A percentile compares a stretch with the other conserved stretches of the same genome.
phyloP scores from a whole-genome alignment of 495 filamentous ascomycete genomes.

The Corynascus novoguineensis region DNA sequence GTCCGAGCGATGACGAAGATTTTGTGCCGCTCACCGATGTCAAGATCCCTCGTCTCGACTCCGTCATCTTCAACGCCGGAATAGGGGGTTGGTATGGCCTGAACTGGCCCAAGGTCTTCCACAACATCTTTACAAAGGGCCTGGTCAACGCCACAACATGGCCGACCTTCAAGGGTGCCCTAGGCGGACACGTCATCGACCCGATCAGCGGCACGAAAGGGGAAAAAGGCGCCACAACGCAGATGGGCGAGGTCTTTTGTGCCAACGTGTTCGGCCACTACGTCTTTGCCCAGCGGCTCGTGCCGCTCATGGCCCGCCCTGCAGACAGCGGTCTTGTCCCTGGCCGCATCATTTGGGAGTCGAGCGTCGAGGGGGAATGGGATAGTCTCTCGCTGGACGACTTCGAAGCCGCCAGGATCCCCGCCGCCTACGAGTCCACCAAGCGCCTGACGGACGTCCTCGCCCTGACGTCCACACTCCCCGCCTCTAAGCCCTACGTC shows the following conservation, averaged over 20 bases:
- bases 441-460: slow-evolving; percentile 85
- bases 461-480: slow-evolving; percentile 65
- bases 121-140: slow-evolving; percentile 55
- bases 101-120: slow-evolving; percentile 60
- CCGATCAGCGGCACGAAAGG: slow-evolving; percentile 27
- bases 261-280: slow-evolving; percentile 96
- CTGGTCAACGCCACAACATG: slow-evolving; percentile 65
- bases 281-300: slow-evolving; percentile 72
- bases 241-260: slow-evolving; percentile 73
- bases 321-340: slow-evolving; percentile 30
- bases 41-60: slow-evolving; percentile 66
- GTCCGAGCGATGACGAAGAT: slow-evolving; percentile 29
- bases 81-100: slow-evolving; percentile 81
- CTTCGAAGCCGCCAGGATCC: slow-evolving; percentile 63
- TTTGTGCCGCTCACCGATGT: slow-evolving; percentile 40
- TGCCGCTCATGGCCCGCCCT: slow-evolving; percentile 59
- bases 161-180: slow-evolving; percentile 67
- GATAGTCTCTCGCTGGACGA: slow-evolving; percentile 58
- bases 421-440: slow-evolving; percentile 69
- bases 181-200: slow-evolving; percentile 49
- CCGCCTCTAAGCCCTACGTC: slow-evolving; percentile 55
- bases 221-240: not conserved
- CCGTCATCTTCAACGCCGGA: slow-evolving; percentile 81
- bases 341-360: slow-evolving; percentile 75
- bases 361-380: slow-evolving; percentile 63